A percentile compares a stretch with the other conserved stretches of the same genome.
Evolutionary conservation across 225 moss, liverwort and hornwort species (phyloP).

Genomic region (Anthoceros angustus): DNA sequence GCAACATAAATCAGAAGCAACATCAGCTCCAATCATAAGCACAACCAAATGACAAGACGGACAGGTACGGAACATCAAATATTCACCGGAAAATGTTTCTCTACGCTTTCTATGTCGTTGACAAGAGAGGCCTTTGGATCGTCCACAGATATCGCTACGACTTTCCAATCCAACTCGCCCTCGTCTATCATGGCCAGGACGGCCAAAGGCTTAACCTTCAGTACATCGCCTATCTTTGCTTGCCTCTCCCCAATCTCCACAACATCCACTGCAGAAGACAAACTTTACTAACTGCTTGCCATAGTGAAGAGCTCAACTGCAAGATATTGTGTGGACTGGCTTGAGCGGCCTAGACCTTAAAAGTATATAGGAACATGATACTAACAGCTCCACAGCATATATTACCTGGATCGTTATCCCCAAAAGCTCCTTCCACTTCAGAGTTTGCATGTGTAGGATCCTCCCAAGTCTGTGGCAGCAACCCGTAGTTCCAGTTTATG

Average conservation of each 20-base stretch:
- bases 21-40: conserved; percentile 5
- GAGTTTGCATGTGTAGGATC: conserved; percentile 53
- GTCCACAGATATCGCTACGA: conserved; percentile 69
- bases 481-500: conserved; percentile 80
- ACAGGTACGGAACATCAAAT: background rate
- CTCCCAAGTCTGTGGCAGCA: conserved; percentile 81
- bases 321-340: background rate
- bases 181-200: conserved; percentile 90
- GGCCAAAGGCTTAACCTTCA: conserved; percentile 80
- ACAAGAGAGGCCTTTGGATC: conserved; percentile 72
- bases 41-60: background rate
- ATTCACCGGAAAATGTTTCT: conserved; percentile 78
- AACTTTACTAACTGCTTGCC: background rate
- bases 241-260: conserved; percentile 91
- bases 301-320: background rate
- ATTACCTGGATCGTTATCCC: conserved; percentile 60
- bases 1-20: background rate
- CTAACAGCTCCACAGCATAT: too few relatives aligned
- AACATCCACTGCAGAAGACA: conserved; percentile 49
- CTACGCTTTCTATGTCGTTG: conserved; percentile 63
- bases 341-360: too few relatives aligned
- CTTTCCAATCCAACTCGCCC: conserved; percentile 93
- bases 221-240: conserved; percentile 65
- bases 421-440: conserved; percentile 51
- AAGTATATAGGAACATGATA: too few relatives aligned